Base-by-base conservation (phyloP, 768 basidiomycete species). In the Termitomyces sp. region DNA sequence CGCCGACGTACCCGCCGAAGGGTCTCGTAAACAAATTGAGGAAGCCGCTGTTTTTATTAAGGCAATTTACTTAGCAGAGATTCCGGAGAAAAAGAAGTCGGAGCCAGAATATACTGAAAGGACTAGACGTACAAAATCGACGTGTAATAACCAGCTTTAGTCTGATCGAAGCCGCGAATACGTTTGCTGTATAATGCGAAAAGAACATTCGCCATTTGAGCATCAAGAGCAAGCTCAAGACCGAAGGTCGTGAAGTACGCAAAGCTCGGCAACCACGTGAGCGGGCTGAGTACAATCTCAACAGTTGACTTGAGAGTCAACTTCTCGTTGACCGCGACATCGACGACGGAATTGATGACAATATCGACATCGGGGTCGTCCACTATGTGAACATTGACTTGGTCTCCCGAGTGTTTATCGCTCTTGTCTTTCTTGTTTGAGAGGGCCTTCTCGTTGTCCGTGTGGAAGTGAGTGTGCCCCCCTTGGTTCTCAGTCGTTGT, bases 231-330 rank as follows among this genome's bases (percentile, higher is more conserved):
- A 7, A 86, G 75, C 66, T 85, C 84, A 47, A 77, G 74, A 0
- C 84, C 84, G 61, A 85, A 85, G 2, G 82, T 82, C 0, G 78
- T 78, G 37, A 78, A 60, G 57, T 86, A 86, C 13, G 77, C 79
- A 9, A 83, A 64, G 0, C 78, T 68, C 0, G 83, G 82, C 3
- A 85, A 74, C 80, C 82, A 84, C 1, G 83, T 84, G 13, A 80
- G 59, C 1, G 80, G 80, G 55, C 63, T 75, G 20, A 60, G 12
- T 26, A 80, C 26, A 51, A 83, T 73, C 41, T 63, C 55, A 20
- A 62, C 8, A 15, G 74, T 72, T 2, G 68, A 57, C 34, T 65
- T 60, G 37, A 61, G 24, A 2, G 81, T 79, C 20, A 82, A 67
- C 31, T 72, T 64, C 60, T 82, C 69, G 66, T 77, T 78, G 26